A percentile compares a stretch with the other conserved stretches of the same genome.
Conservation (phyloP, 345 rosid genomes). For the Citrus australasica region DNA sequence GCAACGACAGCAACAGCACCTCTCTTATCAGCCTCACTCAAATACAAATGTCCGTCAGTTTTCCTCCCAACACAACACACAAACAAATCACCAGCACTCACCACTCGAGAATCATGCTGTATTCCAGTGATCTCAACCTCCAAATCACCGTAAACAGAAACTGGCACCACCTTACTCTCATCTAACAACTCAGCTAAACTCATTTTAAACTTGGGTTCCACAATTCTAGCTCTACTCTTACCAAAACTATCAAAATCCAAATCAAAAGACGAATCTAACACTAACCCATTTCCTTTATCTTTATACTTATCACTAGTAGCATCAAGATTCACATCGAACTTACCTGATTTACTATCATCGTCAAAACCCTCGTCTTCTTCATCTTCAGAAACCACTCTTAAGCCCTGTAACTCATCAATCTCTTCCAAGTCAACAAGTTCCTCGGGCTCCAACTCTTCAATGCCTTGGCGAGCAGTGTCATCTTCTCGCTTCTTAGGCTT, state of each 20-base stretch:
- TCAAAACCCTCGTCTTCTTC: conserved; percentile 35
- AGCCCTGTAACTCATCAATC: conserved; percentile 60
- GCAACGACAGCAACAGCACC: conserved; percentile 96
- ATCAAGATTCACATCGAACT: conserved; percentile 29
- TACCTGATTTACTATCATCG: conserved; percentile 16
- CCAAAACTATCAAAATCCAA: conserved; percentile 72
- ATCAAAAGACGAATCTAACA: conserved; percentile 56
- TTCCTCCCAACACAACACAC: conserved; percentile 75
- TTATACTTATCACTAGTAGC: conserved; percentile 26
- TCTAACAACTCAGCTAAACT: conserved; percentile 90
- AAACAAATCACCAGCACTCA: conserved; percentile 84
- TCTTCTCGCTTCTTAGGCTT: conserved; percentile 31
- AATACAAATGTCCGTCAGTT: conserved; percentile 61
- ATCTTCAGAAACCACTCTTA: conserved; percentile 43
- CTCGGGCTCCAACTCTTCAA: conserved; percentile 65
- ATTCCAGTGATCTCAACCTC: conserved; percentile 88
- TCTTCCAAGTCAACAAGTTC: conserved; percentile 85
- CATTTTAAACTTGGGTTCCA: conserved; percentile 76
- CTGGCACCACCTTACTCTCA: conserved; percentile 83
- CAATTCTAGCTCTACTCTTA: conserved; percentile 47
- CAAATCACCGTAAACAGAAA: conserved; percentile 80
- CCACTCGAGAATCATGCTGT: conserved; percentile 82
- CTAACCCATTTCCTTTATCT: conserved; percentile 19
- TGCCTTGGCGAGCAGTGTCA: conserved; percentile 26
- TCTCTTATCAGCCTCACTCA: conserved; percentile 95